phyloP scores from a whole-genome alignment of 164 flowering plant species.

The Akebia trifoliata region DNA sequence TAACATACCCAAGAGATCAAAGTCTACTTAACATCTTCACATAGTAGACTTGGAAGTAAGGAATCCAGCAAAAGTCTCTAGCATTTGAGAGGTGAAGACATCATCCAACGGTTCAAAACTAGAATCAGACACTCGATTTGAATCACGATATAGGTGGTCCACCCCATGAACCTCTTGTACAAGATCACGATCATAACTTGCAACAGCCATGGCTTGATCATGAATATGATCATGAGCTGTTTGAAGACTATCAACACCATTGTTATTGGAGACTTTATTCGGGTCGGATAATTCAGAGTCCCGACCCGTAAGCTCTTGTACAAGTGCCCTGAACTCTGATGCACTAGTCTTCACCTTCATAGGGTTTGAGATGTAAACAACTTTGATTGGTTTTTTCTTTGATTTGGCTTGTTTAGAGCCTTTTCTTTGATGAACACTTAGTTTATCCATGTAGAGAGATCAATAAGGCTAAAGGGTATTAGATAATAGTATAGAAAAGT shows the following conservation, averaged over 20 bases:
- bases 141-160: no score
- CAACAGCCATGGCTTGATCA: no score
- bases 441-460: constrained; percentile 6
- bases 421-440: constrained; percentile 11
- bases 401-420: no score
- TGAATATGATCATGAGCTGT: constrained; percentile 8
- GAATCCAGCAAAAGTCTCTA: constrained; percentile 25
- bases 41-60: constrained; percentile 19
- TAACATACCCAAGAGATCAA: no score
- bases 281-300: constrained; percentile 31
- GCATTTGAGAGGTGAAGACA: constrained; percentile 27
- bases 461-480: background rate
- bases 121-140: constrained; percentile 11
- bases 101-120: constrained; percentile 26
- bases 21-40: constrained; percentile 17
- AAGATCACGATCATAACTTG: no score
- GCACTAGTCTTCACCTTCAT: constrained; percentile 69
- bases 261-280: constrained; percentile 3
- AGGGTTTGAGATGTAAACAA: constrained; percentile 83
- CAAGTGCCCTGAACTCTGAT: constrained; percentile 59
- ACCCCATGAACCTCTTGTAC: no score
- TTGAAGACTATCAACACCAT: constrained; percentile 1
- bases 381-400: constrained; percentile 39
- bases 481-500: no score
- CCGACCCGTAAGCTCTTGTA: constrained; percentile 80